A percentile compares a stretch with the other conserved stretches of the same genome.
Evolutionary conservation across 306 rosid species (phyloP).

Genomic region (Notholithocarpus densiflorus): DNA sequence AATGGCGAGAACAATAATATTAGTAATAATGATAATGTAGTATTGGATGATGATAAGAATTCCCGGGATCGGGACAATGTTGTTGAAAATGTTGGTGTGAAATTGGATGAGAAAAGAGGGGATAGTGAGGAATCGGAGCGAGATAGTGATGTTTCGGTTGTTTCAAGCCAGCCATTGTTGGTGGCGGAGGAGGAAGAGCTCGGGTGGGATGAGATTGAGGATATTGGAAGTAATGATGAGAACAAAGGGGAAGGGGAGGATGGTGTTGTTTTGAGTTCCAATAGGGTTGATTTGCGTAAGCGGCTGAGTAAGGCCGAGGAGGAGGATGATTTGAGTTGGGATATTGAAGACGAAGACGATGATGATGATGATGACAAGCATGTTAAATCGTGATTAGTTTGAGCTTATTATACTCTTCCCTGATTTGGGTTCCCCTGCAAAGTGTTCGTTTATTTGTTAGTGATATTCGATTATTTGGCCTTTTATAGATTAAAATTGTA

Average conservation of each 20-base stretch:
- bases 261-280: conserved; percentile 27
- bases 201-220: conserved; percentile 94
- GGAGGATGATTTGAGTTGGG: conserved; percentile 93
- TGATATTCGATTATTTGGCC: conserved; percentile 25
- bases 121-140: conserved; percentile 57
- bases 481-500: conserved; percentile 27
- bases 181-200: conserved; percentile 79
- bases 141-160: conserved; percentile 80
- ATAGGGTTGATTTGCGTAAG: conserved; percentile 54
- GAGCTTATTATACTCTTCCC: neutral
- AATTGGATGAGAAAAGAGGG: conserved; percentile 41
- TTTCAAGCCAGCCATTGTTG: conserved; percentile 71
- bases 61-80: neutral
- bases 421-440: conserved; percentile 1
- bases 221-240: conserved; percentile 59
- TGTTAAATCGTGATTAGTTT: conserved; percentile 43
- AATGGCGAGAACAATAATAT: conserved; percentile 26
- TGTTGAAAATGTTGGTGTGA: conserved; percentile 22
- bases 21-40: conserved; percentile 21
- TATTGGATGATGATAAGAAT: conserved; percentile 14
- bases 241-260: conserved; percentile 50
- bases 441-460: neutral
- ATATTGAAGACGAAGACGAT: conserved; percentile 57
- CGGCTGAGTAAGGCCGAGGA: conserved; percentile 47
- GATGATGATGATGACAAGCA: conserved; percentile 47